Base-by-base conservation (phyloP, 148 eudicot species). In the Arbutus unedo region DNA sequence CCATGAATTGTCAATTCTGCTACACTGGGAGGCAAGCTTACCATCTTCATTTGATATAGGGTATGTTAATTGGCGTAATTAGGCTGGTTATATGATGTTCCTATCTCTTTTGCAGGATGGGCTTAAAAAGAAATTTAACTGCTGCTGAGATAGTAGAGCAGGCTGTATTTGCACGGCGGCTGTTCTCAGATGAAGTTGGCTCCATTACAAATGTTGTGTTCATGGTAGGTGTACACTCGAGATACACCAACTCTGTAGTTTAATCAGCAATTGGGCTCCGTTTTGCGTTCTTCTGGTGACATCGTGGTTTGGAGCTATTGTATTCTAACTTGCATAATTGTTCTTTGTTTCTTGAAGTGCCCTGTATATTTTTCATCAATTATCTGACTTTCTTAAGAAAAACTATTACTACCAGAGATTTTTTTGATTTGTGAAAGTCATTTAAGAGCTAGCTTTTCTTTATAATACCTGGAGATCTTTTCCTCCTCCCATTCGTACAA, bases 1-100 rank as follows among this genome's bases (percentile, higher is more conserved):
- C 93, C 54, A 93, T 96, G 99, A 96, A 96, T 87, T 96, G 99
- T 85, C 98, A 96, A 86, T 96, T 96, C 88, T 96, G 99, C 92
- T 96, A 87, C 93, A 96, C 99, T 21, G 98, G 98, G 80, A 96
- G 98, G 98, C 83, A 93, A 87, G 93, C 82, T 79, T 5, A 48
- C 55, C 76, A n/a, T 77, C 57, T 53, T 19, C 53, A 19, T 75
- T 64, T 71, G n/a, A 55, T 75, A 43, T 43, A 31, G 14, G 25
- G 21, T 80, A 51, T 75, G 73, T 59, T n/a, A 7, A 3, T 18
- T 25, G 21, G 14, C 25, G 44, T 56, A 74, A 75, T 15, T 54
- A 54, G 25, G 70, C 38, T 56, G 49, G 53, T 50, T 47, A 62
- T 31, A 70, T 60, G 51, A 31, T 73, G 57, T n/a, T 10, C 71